A percentile compares a stretch with the other conserved stretches of the same genome.
phyloP scores from a whole-genome alignment of 2,329 filamentous ascomycete genomes.

The Exophiala aquamarina region DNA sequence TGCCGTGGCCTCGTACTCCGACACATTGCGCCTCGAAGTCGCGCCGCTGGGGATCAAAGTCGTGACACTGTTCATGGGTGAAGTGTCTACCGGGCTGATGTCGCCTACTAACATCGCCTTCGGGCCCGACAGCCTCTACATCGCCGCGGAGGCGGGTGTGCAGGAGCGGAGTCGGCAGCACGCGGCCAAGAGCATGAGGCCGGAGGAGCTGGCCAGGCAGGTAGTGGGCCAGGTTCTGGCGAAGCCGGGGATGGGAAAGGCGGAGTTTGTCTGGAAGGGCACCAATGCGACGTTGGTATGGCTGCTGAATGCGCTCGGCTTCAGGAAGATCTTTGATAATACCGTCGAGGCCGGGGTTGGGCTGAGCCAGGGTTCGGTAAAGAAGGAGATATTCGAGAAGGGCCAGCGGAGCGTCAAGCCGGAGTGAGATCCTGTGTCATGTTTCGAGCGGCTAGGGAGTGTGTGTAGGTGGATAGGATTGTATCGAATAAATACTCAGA shows the following conservation, averaged over 20 bases:
- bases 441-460: too few relatives aligned
- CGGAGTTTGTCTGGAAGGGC: conserved; percentile 27
- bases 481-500: too few relatives aligned
- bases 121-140: conserved; percentile 1
- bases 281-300: conserved; percentile 7
- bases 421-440: too few relatives aligned
- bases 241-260: conserved; percentile 57
- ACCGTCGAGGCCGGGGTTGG: too few relatives aligned
- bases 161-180: conserved; percentile 5
- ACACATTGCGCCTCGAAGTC: conserved; percentile 40
- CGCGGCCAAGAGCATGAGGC: conserved; percentile 2
- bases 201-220: conserved; percentile 43
- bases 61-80: too few relatives aligned
- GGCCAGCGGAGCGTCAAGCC: too few relatives aligned
- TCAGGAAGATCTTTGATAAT: conserved; percentile 13
- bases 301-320: conserved; percentile 10
- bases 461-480: too few relatives aligned
- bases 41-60: conserved; percentile 32
- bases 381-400: too few relatives aligned
- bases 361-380: too few relatives aligned
- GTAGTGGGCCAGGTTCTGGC: too few relatives aligned
- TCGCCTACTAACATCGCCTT: conserved; percentile 15
- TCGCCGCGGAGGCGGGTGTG: conserved; percentile 10
- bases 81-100: conserved; percentile 29
- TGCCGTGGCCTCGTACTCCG: conserved; percentile 29